Evolutionary conservation across 2,329 filamentous ascomycete species (phyloP).

Genomic region (Trichoderma oligosporum): DNA sequence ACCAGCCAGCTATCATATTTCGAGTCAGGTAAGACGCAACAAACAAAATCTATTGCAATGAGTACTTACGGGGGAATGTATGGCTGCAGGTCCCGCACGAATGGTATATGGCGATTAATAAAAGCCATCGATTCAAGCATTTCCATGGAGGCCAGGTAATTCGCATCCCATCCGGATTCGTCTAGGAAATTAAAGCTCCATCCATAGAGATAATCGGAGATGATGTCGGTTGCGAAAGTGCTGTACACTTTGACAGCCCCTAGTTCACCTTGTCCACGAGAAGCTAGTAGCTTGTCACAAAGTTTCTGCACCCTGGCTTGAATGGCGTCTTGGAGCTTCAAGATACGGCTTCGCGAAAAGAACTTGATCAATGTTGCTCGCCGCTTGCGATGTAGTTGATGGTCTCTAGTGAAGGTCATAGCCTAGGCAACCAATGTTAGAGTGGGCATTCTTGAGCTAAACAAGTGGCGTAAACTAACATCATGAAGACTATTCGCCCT

Average conservation of each 20-base stretch:
- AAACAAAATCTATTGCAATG: neutral
- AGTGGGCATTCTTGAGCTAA: neutral
- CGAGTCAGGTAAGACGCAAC: neutral
- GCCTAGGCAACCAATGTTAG: neutral
- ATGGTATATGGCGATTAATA: conserved; percentile 20
- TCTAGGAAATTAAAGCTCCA: conserved; percentile 20
- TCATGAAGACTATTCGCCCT: neutral
- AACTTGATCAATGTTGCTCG: conserved; percentile 24
- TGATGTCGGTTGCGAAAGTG: conserved; percentile 28
- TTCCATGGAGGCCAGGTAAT: conserved; percentile 18
- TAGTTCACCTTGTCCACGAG: conserved; percentile 12
- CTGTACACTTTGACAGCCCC: conserved; percentile 18
- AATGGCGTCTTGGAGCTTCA: conserved; percentile 22
- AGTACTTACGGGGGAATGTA: conserved; percentile 17
- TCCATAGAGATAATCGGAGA: conserved; percentile 30
- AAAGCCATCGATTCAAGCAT: conserved; percentile 20
- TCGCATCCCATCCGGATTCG: conserved; percentile 16
- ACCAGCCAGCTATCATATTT: neutral
- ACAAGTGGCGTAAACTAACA: neutral
- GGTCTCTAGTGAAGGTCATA: conserved; percentile 18
- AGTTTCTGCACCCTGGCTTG: conserved; percentile 21
- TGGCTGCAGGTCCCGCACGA: conserved; percentile 10
- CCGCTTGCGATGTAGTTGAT: conserved; percentile 27
- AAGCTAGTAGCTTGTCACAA: conserved; percentile 21
- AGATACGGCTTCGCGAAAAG: conserved; percentile 25